Evolutionary conservation across 2,329 filamentous ascomycete species (phyloP).

Genomic region (Pyrenochaeta sp.): DNA sequence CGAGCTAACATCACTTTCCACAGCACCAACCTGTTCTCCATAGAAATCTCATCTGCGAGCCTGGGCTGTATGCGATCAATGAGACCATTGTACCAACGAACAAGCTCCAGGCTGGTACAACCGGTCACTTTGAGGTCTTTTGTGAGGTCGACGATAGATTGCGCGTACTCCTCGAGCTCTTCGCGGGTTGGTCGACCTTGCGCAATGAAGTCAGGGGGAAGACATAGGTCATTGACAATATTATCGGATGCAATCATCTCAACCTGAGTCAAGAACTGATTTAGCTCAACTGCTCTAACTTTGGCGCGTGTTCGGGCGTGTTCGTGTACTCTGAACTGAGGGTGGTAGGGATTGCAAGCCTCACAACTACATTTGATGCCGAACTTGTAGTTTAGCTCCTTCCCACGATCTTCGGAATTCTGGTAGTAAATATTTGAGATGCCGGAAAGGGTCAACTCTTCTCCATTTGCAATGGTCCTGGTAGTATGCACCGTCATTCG

Average conservation of each 20-base stretch:
- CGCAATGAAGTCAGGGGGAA: not conserved
- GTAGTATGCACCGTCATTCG: conserved; percentile 20
- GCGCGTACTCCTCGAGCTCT: not conserved
- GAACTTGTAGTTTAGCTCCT: not conserved
- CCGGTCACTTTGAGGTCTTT: conserved; percentile 8
- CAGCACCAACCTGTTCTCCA: not conserved
- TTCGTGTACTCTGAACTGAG: conserved; percentile 9
- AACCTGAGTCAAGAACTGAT: not conserved
- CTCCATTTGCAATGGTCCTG: conserved; percentile 3
- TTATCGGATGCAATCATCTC: not conserved
- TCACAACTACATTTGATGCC: conserved; percentile 17
- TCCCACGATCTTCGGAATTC: conserved; percentile 1
- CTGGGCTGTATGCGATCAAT: conserved; percentile 15
- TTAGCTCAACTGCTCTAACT: not conserved
- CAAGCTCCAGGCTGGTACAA: conserved; percentile 7
- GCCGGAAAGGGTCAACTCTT: conserved; percentile 15
- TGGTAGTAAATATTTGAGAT: conserved; percentile 16
- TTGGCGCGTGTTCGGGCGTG: conserved; percentile 1
- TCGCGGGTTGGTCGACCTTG: not conserved
- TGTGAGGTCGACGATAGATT: conserved; percentile 2
- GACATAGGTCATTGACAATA: not conserved
- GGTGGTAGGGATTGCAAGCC: conserved; percentile 10
- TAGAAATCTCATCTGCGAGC: not conserved
- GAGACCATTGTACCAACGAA: conserved; percentile 21
- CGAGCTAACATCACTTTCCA: not conserved